Conservation (phyloP, 2,329 filamentous ascomycete species). For the Diaporthe eres region DNA sequence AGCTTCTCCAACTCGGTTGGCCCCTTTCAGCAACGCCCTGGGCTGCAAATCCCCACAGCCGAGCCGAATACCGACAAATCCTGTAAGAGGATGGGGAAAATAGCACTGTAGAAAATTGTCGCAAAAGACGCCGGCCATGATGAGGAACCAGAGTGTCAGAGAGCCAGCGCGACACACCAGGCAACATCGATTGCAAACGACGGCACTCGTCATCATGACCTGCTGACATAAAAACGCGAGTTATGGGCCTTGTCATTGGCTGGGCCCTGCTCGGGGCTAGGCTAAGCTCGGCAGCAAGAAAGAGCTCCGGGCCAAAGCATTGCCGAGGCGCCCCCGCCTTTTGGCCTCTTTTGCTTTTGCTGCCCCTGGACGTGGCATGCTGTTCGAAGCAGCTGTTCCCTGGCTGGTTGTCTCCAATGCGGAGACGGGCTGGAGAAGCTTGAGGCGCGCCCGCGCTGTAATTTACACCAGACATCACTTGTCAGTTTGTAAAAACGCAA, state of each 20-base stretch:
- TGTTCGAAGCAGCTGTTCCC: background rate
- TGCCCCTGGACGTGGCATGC: constrained; percentile 13
- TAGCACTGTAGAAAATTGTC: background rate
- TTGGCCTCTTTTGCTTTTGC: constrained; percentile 12
- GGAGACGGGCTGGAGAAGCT: constrained; percentile 7
- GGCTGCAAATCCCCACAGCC: constrained; percentile 5
- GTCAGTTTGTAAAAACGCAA: background rate
- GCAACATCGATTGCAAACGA: background rate
- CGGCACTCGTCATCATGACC: constrained; percentile 12
- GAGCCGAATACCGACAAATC: background rate
- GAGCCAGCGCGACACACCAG: background rate
- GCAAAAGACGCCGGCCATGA: background rate
- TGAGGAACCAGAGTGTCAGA: background rate
- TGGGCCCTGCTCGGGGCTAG: background rate
- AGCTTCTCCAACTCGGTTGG: constrained; percentile 32
- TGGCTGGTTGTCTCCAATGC: constrained; percentile 15
- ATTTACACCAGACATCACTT: constrained; percentile 14
- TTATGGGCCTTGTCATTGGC: background rate
- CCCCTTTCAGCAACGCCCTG: constrained; percentile 9
- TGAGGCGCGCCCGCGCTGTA: background rate
- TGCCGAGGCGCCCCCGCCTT: constrained; percentile 36
- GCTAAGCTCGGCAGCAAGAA: background rate
- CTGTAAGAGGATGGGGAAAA: background rate
- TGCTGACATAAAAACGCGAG: constrained; percentile 19
- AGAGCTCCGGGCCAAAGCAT: constrained; percentile 20